Conservation (phyloP, 2,329 filamentous ascomycete species). For the Fusarium longipes region DNA sequence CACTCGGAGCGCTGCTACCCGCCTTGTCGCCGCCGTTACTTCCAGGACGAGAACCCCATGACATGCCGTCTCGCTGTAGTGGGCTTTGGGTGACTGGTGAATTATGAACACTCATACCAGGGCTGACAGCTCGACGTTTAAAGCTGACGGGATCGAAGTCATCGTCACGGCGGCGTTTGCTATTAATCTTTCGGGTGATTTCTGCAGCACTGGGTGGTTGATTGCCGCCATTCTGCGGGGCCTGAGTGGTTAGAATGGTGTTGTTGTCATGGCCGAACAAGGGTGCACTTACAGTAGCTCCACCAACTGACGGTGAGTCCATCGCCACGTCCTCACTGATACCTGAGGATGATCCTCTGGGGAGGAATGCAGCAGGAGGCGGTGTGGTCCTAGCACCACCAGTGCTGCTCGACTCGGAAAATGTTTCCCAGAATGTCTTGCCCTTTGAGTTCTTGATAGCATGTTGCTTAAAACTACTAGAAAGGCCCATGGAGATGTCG, state of each 20-base stretch:
- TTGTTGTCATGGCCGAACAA: constrained; percentile 1
- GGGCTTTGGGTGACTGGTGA: constrained; percentile 90
- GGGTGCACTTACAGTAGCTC: constrained; percentile 48
- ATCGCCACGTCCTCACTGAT: constrained; percentile 78
- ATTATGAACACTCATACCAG: constrained; percentile 90
- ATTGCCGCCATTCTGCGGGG: constrained; percentile 49
- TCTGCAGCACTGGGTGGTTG: constrained; percentile 75
- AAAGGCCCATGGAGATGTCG: constrained; percentile 61
- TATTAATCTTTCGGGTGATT: constrained; percentile 80
- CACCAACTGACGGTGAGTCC: constrained; percentile 70
- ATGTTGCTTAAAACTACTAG: constrained; percentile 80
- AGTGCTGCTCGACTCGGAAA: constrained; percentile 73
- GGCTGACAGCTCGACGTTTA: constrained; percentile 91
- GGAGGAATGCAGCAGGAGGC: constrained; percentile 72
- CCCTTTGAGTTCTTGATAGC: constrained; percentile 77
- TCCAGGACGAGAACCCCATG: constrained; percentile 78
- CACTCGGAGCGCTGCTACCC: constrained; percentile 64
- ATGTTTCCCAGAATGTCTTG: constrained; percentile 78
- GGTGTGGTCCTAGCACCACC: constrained; percentile 67
- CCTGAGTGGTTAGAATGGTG: constrained; percentile 35
- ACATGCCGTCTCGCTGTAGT: constrained; percentile 74
- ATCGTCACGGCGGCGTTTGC: constrained; percentile 88
- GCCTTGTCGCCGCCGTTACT: constrained; percentile 68
- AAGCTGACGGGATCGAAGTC: constrained; percentile 89
- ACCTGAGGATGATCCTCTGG: constrained; percentile 68